Base-by-base conservation (phyloP, 2,329 filamentous ascomycete genomes). In the Pseudogymnoascus sp. region DNA sequence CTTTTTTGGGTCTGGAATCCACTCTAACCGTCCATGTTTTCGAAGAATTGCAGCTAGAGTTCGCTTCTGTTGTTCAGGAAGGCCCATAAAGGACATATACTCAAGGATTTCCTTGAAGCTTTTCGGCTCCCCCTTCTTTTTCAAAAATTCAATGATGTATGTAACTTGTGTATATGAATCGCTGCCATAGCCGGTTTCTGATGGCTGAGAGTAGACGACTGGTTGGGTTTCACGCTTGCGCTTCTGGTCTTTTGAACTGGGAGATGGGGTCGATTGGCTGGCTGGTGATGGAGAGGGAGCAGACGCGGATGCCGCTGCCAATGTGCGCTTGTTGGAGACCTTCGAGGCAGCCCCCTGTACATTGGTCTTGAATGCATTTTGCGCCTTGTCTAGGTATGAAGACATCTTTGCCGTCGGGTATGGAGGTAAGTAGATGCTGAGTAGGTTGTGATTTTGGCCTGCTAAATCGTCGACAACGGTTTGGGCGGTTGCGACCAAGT, bases 141-240 rank as follows among this genome's bases (percentile, higher is more conserved):
- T 86, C 62, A 96, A 83, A 71, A 90, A 89, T 63, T 92, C 84
- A 71, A 95, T 85, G 18, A 90, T 90, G 74, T 91, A 96, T 61
- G 88, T 83, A 71, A 96, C 86, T 72, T 95, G 89, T 10, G 91
- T 95, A 77, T 90, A 86, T 71, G 94, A 84, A 72, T 92, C 87
- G 62, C 80, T 80, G 65, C 91, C 90, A 58, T 86, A 89, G 69
- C 86, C 87, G 13, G 84, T 89, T 68, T 86, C 84, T 64, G 82
- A 81, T 18, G 89, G 89, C 74, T 92, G 89, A 60, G 89, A 92
- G 74, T 85, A 92, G 59, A 89, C 78, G 57, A 88, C 76, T 72
- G 38, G 73, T 71, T 64, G 68, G 5, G 64, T 69, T 18, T 83
- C 81, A 68, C 78, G 78, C 71, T 84, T 85, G 60, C 81, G 81